Conservation (phyloP, 176 grass and related monocot genomes). For the Musa itinerans region DNA sequence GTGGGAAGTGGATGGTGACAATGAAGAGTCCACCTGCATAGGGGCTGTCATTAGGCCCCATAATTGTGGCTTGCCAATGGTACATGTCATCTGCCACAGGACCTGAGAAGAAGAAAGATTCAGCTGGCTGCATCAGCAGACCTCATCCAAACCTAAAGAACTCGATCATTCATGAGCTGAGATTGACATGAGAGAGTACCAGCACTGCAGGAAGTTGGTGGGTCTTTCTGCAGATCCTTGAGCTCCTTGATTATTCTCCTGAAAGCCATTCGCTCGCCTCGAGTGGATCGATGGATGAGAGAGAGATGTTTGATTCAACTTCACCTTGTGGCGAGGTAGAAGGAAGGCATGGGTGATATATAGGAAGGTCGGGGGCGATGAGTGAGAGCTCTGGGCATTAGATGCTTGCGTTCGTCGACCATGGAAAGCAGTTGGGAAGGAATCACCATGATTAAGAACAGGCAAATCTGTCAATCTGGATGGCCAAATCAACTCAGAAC, state of each 20-base stretch:
- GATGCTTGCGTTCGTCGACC: slow-evolving; percentile 28
- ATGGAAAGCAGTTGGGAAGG: neutral
- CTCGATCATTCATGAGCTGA: neutral
- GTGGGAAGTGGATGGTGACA: slow-evolving; percentile 13
- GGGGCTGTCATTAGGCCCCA: slow-evolving; percentile 15
- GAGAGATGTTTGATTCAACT: neutral
- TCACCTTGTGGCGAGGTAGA: neutral
- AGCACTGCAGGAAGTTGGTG: slow-evolving; percentile 81
- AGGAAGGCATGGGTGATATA: slow-evolving; percentile 14
- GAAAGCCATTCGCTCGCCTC: slow-evolving; percentile 31
- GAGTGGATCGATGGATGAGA: neutral
- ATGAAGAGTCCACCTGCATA: slow-evolving; percentile 13
- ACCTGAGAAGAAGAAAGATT: slow-evolving; percentile 22
- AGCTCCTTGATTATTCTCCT: slow-evolving; percentile 87
- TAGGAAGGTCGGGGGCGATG: slow-evolving; percentile 6
- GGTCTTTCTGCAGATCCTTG: slow-evolving; percentile 86
- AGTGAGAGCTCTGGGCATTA: slow-evolving; percentile 13
- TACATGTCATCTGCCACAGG: slow-evolving; percentile 79
- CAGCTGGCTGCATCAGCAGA: neutral
- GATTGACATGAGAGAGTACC: slow-evolving; percentile 23
- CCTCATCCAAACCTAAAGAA: neutral
- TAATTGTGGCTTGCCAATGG: slow-evolving; percentile 72
- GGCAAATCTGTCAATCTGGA: neutral
- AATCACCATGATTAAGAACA: neutral
- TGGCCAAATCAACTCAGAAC: neutral